These are phyloP conservation scores for Primulina tabacum DNA, from an alignment of 257 asterid genomes.

Conservation along the genomic window DNA sequence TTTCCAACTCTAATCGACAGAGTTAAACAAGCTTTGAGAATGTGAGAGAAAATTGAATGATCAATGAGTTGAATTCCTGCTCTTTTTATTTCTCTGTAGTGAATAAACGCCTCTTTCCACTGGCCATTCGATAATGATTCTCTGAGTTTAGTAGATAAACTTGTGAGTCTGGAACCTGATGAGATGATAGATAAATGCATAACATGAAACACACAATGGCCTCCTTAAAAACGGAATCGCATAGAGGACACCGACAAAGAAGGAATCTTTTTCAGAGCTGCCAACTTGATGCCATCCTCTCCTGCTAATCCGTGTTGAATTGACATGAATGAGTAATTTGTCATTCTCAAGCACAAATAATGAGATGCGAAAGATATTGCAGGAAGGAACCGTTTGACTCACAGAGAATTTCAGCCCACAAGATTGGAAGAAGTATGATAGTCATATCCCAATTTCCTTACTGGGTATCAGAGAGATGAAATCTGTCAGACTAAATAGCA, in stretches of 20 bases:
- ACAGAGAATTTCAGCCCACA: too few relatives aligned
- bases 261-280: constrained; percentile 17
- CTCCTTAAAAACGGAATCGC: background rate
- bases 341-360: background rate
- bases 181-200: constrained; percentile 40
- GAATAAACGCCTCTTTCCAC: constrained; percentile 53
- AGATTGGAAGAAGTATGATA: too few relatives aligned
- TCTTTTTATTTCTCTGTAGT: constrained; percentile 38
- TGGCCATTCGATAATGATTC: constrained; percentile 43
- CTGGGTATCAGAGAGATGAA: too few relatives aligned
- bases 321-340: background rate
- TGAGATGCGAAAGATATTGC: too few relatives aligned
- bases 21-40: constrained; percentile 59
- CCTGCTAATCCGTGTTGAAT: background rate
- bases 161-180: constrained; percentile 32
- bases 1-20: constrained; percentile 42
- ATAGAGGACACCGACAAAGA: constrained; percentile 7
- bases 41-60: constrained; percentile 53
- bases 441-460: too few relatives aligned
- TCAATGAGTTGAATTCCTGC: constrained; percentile 43
- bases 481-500: too few relatives aligned
- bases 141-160: constrained; percentile 43
- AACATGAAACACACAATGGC: constrained; percentile 18
- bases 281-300: background rate
- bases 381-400: too few relatives aligned